Evolutionary conservation across 805 yeast species (phyloP).

Genomic region (Tetrapisispora iriomotensis): DNA sequence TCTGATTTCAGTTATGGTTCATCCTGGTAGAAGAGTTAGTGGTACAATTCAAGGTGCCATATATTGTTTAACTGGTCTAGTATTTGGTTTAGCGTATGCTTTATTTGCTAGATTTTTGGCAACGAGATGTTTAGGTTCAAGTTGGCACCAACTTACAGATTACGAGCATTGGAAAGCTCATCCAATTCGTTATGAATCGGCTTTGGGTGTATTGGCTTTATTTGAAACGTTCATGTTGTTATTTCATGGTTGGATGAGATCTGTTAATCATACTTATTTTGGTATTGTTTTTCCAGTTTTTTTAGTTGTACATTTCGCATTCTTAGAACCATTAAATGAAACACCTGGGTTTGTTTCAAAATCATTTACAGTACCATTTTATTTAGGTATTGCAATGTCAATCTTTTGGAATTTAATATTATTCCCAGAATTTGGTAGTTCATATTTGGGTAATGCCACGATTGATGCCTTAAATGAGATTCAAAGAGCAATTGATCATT

Average conservation of each 20-base stretch:
- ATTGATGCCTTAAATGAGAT: slow-evolving; percentile 33
- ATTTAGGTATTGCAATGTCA: slow-evolving; percentile 37
- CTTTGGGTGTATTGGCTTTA: slow-evolving; percentile 36
- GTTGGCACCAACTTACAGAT: slow-evolving; percentile 25
- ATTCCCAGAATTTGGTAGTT: slow-evolving; percentile 45
- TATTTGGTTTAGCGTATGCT: slow-evolving; percentile 35
- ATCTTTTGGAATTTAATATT: slow-evolving; percentile 34
- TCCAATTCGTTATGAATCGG: slow-evolving; percentile 30
- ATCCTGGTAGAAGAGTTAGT: slow-evolving; percentile 42
- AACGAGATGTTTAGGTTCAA: slow-evolving; percentile 28
- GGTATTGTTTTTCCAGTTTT: slow-evolving; percentile 40
- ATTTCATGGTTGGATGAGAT: slow-evolving; percentile 41
- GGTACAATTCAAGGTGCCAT: slow-evolving; percentile 37
- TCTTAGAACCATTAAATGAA: slow-evolving; percentile 29
- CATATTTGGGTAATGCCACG: slow-evolving; percentile 37
- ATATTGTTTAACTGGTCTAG: slow-evolving; percentile 34
- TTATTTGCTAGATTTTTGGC: slow-evolving; percentile 35
- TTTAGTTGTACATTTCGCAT: slow-evolving; percentile 41
- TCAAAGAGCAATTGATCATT: slow-evolving; percentile 31
- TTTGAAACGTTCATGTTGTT: slow-evolving; percentile 39
- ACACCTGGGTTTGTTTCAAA: slow-evolving; percentile 28
- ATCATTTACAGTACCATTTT: slow-evolving; percentile 35
- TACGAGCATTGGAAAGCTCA: slow-evolving; percentile 21
- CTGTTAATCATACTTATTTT: slow-evolving; percentile 38
- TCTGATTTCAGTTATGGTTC: slow-evolving; percentile 37